Evolutionary conservation across 1,139 yeast species (phyloP), one percentile per base, ranked within the genome.

Genomic region (Blastobotrys indianensis): DNA sequence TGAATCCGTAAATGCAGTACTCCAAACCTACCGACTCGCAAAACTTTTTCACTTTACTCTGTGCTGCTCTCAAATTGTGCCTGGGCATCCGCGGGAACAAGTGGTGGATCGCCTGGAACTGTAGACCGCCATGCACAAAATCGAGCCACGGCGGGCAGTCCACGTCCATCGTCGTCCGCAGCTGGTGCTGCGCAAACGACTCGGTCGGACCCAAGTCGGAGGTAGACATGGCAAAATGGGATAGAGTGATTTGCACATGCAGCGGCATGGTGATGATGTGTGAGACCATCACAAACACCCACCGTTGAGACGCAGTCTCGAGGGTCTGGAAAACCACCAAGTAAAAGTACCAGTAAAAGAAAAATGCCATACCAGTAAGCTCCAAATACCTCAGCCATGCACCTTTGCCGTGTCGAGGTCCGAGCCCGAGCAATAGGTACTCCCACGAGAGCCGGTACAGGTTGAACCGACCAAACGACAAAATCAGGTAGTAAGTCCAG

Each of bases 191-290:
- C 0, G 83, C 78, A 62, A 87, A 88, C n/a, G 86, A 74, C 62
- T 87, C 97, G 43, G 82, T 76, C 6, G 79, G 76, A 0, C 96
- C 96, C 32, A 87, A 68, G 58, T 86, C 94, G 3, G 92, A 74
- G 0, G 96, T 87, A 1, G 95, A 84, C 95, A 87, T 88, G 38
- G 95, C 95, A 69, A 87, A 87, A 63, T 87, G 97, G 2, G 92
- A 82, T 41, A 87, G 72, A 0, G 95, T 85, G 65, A 87, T 87
- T 63, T 88, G 96, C 12, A 87, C 95, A 63, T 87, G 97, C 7
- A 88, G 92, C 39, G 90, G 75, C 92, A 86, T 86, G 8, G 96
- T 84, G 9, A 85, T 76, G 13, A 85, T 62, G 59, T 87, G 95
- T 46, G 92, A 82, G 8, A 85, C 77, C 72, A 87, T 60, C 11